Base-by-base conservation (phyloP, 2,329 filamentous ascomycete genomes). In the Phyllosticta paracitricarpa region DNA sequence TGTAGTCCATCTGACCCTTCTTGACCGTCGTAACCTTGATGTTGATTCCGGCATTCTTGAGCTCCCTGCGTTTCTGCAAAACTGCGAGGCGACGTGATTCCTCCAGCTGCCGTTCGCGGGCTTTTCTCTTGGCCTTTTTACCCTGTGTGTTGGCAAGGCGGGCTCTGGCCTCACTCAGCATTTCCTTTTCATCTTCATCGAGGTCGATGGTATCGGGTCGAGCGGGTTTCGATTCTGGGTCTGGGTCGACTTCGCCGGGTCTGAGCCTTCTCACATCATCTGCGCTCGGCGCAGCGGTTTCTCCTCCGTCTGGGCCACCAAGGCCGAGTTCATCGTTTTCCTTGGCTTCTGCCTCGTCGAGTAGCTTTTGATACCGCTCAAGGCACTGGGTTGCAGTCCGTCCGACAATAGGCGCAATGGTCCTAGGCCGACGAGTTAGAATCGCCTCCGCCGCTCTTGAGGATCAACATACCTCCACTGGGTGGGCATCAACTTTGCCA, bases 151-250 rank as follows among this genome's bases (percentile, higher is more conserved):
- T 99, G 65, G 94, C 94, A 65, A 99, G 79, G 77, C 94, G 91
- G 61, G 94, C 94, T 72, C 94, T 89, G 67, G 94, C 94, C 78
- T 99, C 94, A 72, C 92, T 97, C 70, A 99, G 77, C 94, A 99
- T 99, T 76, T 99, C 94, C 79, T 99, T 97, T 76, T 99, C 94
- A 72, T 99, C 94, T 73, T 99, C 94, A 72, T 99, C 94, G 69
- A 99, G 85, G 75, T 99, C 94, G 72, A 99, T 94, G 5, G 94
- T 97, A 74, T 99, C 94, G 51, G 94, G 94, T 63, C 92, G 84
- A 40, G 94, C 94, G 61, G 94, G 94, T 74, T 97, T 97, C 67
- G 89, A 94, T 76, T 99, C 94, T 9, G 94, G 91, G 70, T 97
- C 93, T n/a, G 93, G 92, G 69, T 99, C 94, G 64, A 97, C 83